phyloP scores from a whole-genome alignment of 306 rosid genomes.

The Quercus parvula region DNA sequence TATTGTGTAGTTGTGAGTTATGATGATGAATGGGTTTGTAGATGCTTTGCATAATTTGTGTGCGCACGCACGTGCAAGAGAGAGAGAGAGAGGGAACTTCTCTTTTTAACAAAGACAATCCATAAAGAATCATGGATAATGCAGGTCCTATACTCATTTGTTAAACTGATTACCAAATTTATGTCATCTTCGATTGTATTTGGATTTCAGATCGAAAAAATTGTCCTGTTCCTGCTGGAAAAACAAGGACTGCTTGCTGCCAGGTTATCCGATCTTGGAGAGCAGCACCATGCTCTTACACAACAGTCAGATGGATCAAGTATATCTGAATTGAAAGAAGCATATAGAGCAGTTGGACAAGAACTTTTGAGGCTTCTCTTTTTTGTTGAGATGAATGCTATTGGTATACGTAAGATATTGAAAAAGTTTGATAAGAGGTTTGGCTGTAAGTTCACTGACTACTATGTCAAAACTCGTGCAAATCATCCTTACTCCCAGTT shows the following conservation, averaged over 20 bases:
- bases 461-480: constrained; percentile 95
- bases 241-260: constrained; percentile 97
- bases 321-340: constrained; percentile 71
- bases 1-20: neutral
- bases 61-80: neutral
- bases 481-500: constrained; percentile 98
- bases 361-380: constrained; percentile 82
- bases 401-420: constrained; percentile 97
- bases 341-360: constrained; percentile 70
- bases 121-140: neutral
- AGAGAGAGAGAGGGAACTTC: neutral
- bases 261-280: constrained; percentile 71
- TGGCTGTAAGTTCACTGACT: constrained; percentile 87
- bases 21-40: neutral
- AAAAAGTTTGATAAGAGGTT: constrained; percentile 97
- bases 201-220: constrained; percentile 75
- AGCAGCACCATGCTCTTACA: constrained; percentile 57
- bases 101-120: neutral
- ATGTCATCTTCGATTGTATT: neutral
- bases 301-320: constrained; percentile 73
- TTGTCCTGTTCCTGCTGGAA: constrained; percentile 88
- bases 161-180: neutral
- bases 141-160: neutral
- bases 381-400: constrained; percentile 88
- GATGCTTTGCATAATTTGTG: neutral